Conservation (phyloP, 345 rosid genomes). For the Moricandia moricandioides region DNA sequence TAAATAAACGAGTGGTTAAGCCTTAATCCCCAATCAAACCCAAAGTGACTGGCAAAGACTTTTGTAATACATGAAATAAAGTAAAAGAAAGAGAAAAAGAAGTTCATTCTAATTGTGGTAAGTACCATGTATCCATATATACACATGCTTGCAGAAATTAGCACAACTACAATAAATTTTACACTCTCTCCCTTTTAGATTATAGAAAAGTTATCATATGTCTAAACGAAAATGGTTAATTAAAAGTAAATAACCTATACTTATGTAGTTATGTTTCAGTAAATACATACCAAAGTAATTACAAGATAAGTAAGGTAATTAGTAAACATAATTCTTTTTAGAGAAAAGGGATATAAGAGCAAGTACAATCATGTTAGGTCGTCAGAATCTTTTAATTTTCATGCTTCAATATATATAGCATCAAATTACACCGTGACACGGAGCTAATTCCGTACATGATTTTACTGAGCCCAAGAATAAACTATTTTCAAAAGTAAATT, state of each 20-base stretch:
- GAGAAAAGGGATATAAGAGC: not conserved
- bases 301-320: not conserved
- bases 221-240: not conserved
- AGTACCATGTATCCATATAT: slow-evolving; percentile 28
- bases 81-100: not conserved
- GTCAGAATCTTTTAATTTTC: not conserved
- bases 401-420: not conserved
- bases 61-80: slow-evolving; percentile 11
- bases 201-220: not conserved
- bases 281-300: not conserved
- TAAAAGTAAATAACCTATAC: not conserved
- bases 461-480: not conserved
- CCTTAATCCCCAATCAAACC: slow-evolving; percentile 32
- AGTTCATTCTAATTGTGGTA: slow-evolving; percentile 29
- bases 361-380: slow-evolving; percentile 10
- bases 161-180: not conserved
- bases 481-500: not conserved
- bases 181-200: not conserved
- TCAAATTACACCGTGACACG: not conserved
- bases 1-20: slow-evolving; percentile 20
- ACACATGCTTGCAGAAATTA: not conserved
- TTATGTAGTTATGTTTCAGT: not conserved
- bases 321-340: not conserved
- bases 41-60: slow-evolving; percentile 24
- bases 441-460: slow-evolving; percentile 4